Evolutionary conservation across 805 yeast genomes (phyloP), one percentile per base, ranked within the genome.

Genomic region (Debaryomyces hansenii): DNA sequence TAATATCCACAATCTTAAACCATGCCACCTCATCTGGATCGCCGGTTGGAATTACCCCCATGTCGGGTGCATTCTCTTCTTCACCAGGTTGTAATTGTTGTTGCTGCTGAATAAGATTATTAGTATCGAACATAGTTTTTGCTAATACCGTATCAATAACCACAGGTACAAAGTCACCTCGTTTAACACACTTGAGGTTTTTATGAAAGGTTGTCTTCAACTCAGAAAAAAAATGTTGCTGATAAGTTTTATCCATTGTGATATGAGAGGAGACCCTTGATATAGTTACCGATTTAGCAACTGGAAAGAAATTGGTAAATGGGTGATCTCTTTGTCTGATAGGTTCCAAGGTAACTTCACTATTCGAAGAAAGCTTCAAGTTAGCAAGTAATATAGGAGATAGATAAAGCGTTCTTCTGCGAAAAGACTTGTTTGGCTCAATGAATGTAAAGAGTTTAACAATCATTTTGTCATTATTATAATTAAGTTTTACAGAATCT

Each of bases 21-120:
- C 97, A 92, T 0, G 90, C 96, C 15, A 91, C 77, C 0, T 80
- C 71, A 59, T 90, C 89, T 1, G 87, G 82, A 18, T 73, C 74
- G 0, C 88, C 89, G 2, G 69, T 64, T 0, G 90, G 90, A 2
- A 80, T 65, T 4, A 74, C 67, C 2, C 63, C 62, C 0, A 70
- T 16, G 11, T 58, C 59, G 4, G 53, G 53, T 10, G 47, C 55
- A 1, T 49, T 59, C 1, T 62, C 64, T 53, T 60, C 72, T 58
- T 39, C 46, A 6, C 34, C 34, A 24, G 42, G 28, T 27, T 32
- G 16, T 12, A 21, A 37, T 20, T 11, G 16, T 10, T 12, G 14
- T n/a, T 28, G 34, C 16, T 39, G 42, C n/a, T 39, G 42, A n/a
- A 39, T 14, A 14, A 9, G n/a, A 10, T 42, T 42, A 12, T 35